phyloP scores from a whole-genome alignment of 345 rosid species.

The Populus davidiana region DNA sequence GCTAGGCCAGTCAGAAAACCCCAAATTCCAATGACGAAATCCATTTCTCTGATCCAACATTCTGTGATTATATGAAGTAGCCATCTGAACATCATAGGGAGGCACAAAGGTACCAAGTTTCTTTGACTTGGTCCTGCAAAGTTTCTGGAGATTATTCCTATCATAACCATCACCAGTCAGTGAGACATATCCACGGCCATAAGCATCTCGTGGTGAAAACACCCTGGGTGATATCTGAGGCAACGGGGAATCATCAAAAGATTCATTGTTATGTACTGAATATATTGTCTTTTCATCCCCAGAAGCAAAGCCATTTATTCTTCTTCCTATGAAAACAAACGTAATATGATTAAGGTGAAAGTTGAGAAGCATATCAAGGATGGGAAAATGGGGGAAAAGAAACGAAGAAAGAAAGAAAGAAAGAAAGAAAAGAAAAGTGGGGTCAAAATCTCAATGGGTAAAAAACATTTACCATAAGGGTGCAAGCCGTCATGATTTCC shows the following conservation, averaged over 20 bases:
- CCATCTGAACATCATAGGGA: slow-evolving; percentile 31
- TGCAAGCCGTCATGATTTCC: slow-evolving; percentile 64
- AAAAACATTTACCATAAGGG: slow-evolving; percentile 36
- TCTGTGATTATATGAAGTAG: slow-evolving; percentile 32
- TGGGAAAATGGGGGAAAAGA: not conserved
- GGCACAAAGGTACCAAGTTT: slow-evolving; percentile 32
- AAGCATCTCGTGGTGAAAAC: slow-evolving; percentile 34
- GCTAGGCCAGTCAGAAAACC: slow-evolving; percentile 50
- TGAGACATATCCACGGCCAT: slow-evolving; percentile 42
- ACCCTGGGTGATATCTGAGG: slow-evolving; percentile 50
- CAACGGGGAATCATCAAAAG: slow-evolving; percentile 49
- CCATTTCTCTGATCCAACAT: slow-evolving; percentile 48
- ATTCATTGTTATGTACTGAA: slow-evolving; percentile 51
- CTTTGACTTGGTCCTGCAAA: slow-evolving; percentile 47
- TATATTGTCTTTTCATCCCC: slow-evolving; percentile 63
- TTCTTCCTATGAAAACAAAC: slow-evolving; percentile 55
- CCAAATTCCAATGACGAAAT: slow-evolving; percentile 43
- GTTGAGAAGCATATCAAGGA: not conserved
- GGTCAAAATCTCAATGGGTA: not conserved
- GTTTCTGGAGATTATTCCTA: slow-evolving; percentile 43
- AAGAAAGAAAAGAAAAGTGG: not conserved
- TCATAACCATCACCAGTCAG: slow-evolving; percentile 46
- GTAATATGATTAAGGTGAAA: slow-evolving; percentile 16
- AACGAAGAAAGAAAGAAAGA: not conserved
- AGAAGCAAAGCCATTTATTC: slow-evolving; percentile 58